Evolutionary conservation across 1,284 basidiomycete species (phyloP).

Genomic region (Tylopilus sp.): DNA sequence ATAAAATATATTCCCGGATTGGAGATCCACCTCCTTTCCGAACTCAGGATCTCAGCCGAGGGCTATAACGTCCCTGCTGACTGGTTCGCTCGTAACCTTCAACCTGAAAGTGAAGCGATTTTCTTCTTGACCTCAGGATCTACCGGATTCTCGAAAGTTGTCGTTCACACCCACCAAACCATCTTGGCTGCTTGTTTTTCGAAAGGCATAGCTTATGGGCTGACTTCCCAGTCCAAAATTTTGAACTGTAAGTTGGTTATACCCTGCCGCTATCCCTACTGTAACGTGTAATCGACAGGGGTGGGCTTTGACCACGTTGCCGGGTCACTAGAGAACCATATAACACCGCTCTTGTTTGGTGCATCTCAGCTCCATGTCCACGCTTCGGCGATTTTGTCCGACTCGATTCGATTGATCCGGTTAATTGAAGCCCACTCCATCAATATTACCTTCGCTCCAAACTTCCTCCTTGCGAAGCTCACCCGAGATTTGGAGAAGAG

Average conservation of each 20-base stretch:
- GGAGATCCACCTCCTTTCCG: conserved; percentile 36
- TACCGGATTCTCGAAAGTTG: conserved; percentile 41
- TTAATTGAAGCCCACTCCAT: conserved; percentile 39
- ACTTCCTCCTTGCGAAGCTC: conserved; percentile 54
- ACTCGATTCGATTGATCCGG: conserved; percentile 30
- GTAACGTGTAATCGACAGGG: conserved; percentile 25
- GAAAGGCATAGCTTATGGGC: conserved; percentile 35
- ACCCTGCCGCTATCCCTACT: too few species aligned
- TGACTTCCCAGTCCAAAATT: conserved; percentile 39
- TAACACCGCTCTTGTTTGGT: conserved; percentile 35
- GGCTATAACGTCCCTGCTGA: conserved; percentile 12
- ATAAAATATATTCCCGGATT: conserved; percentile 30
- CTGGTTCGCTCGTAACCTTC: conserved; percentile 23
- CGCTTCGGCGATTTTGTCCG: conserved; percentile 37
- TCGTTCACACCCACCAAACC: conserved; percentile 39
- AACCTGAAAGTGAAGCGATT: conserved; percentile 38
- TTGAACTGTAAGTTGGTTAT: conserved; percentile 38
- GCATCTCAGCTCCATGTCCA: conserved; percentile 42
- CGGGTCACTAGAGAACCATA: conserved; percentile 45
- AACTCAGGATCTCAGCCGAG: conserved; percentile 25
- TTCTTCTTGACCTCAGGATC: conserved; percentile 42
- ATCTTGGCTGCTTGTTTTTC: conserved; percentile 37
- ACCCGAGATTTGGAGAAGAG: conserved; percentile 40
- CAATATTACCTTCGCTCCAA: conserved; percentile 49
- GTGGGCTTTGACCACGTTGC: conserved; percentile 52